Evolutionary conservation across 306 rosid species (phyloP), one percentile per base, ranked within the genome.

Genomic region (Corylus avellana): DNA sequence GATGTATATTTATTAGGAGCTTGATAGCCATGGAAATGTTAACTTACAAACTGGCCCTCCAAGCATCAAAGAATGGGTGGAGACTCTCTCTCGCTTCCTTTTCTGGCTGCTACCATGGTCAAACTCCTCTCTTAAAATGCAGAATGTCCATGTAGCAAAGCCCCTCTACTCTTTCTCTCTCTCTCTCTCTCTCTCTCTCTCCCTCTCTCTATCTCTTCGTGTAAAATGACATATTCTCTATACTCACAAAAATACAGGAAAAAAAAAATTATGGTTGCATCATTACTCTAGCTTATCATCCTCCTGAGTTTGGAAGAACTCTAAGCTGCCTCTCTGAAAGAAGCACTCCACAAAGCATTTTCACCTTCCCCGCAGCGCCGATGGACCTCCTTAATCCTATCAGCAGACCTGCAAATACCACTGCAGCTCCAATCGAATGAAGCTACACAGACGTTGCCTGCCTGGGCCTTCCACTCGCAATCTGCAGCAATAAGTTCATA

Each of bases 391-490:
- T 90, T 96, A 10, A 96, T 93, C 85, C 98, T 88, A 20, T 96
- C 99, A 1, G 98, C 98, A 20, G 99, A 96, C 82, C 91, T 85
- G 83, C 99, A 96, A 73, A 96, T 96, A 61, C 99, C 99, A 29
- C 98, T 96, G 87, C 99, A 96, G 83, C 75, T 96, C 99, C 99
- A 96, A 78, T 96, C 99, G 44, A 90, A 96, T 12, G 98, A 93
- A 50, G 99, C 99, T 54, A 96, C 98, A 63, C 99, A 96, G n/a
- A 90, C 61, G 85, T 96, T 96, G 78, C 99, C 99, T 49, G 99
- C 99, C 75, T 93, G 99, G 9, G 99, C 99, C 90, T 96, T 96
- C 99, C 99, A 96, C 85, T 96, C 99, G 72, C 99, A 96, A 84
- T 96, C 99, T 96, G 94, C 89, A 92, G 72, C 55, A 55, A 55